These are phyloP conservation scores for Nicotiana obtusifolia DNA, from an alignment of 257 asterid genomes.

Conservation along the genomic window DNA sequence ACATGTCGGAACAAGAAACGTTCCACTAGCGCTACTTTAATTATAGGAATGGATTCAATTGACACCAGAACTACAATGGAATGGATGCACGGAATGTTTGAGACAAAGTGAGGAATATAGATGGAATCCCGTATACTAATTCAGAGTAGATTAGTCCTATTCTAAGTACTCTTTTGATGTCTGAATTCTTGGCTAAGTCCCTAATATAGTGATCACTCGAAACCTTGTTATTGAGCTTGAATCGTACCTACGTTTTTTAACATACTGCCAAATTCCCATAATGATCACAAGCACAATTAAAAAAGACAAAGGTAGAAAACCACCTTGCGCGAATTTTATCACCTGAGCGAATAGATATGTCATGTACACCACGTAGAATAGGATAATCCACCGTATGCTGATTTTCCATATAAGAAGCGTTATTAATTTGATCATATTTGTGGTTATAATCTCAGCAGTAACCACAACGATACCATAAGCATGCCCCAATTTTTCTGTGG, in stretches of 20 bases:
- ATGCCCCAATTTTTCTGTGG: constrained; percentile 49
- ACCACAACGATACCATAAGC: constrained; percentile 73
- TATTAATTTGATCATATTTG: constrained; percentile 40
- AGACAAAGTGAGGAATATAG: constrained; percentile 48
- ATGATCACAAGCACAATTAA: constrained; percentile 36
- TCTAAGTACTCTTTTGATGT: constrained; percentile 43
- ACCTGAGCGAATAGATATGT: constrained; percentile 42
- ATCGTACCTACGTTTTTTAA: constrained; percentile 38
- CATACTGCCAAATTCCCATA: constrained; percentile 63
- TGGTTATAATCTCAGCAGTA: constrained; percentile 56
- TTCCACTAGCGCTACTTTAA: constrained; percentile 41
- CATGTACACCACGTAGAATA: constrained; percentile 34
- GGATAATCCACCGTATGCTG: constrained; percentile 34
- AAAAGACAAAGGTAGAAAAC: constrained; percentile 51
- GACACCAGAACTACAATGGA: constrained; percentile 54
- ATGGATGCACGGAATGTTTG: constrained; percentile 46
- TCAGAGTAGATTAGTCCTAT: constrained; percentile 54
- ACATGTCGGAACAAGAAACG: constrained; percentile 53
- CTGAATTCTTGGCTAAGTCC: constrained; percentile 29
- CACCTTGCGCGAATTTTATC: constrained; percentile 54
- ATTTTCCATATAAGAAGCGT: constrained; percentile 63
- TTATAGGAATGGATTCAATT: constrained; percentile 51
- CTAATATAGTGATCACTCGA: constrained; percentile 28
- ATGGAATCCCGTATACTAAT: constrained; percentile 65
- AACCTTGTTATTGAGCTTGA: constrained; percentile 54